Conservation (phyloP, 2,329 filamentous ascomycete genomes). For the Emmonsiellopsis sp. region DNA sequence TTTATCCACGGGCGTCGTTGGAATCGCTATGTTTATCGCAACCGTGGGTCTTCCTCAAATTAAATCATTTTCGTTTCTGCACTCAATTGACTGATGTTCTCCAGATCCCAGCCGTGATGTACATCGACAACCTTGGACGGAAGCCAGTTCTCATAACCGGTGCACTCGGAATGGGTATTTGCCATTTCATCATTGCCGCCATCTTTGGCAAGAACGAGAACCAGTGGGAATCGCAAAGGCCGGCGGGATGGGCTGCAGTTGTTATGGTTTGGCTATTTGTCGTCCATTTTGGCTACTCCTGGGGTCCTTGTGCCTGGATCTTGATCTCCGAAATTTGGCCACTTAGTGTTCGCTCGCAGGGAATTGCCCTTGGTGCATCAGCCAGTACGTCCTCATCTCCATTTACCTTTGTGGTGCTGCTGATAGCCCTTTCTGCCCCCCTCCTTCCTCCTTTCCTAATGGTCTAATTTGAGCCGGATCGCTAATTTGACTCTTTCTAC, state of each 20-base stretch:
- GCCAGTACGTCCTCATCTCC: conserved; percentile 30
- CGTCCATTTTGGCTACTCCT: conserved; percentile 62
- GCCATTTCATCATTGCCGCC: conserved; percentile 59
- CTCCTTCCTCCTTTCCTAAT: too few species aligned
- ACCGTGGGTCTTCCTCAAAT: conserved; percentile 5
- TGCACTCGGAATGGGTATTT: conserved; percentile 58
- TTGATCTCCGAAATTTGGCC: conserved; percentile 69
- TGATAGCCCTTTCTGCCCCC: too few species aligned
- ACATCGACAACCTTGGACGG: conserved; percentile 24
- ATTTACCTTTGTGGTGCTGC: too few species aligned
- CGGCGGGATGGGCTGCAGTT: conserved; percentile 59
- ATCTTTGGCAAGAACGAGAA: conserved; percentile 56
- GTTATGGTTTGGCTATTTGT: conserved; percentile 56
- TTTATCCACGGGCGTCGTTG: conserved; percentile 23
- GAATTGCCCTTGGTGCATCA: conserved; percentile 58
- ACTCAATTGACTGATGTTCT: neutral
- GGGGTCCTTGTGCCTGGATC: conserved; percentile 67
- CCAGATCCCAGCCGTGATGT: conserved; percentile 24
- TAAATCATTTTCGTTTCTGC: neutral
- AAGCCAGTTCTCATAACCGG: conserved; percentile 30
- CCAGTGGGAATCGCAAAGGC: conserved; percentile 46
- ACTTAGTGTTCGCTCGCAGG: conserved; percentile 59
- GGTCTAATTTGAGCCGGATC: too few species aligned
- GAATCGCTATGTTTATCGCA: conserved; percentile 19
- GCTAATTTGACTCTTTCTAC: neutral